Base-by-base conservation (phyloP, 1,284 basidiomycete species). In the Papiliotrema fonsecae region DNA sequence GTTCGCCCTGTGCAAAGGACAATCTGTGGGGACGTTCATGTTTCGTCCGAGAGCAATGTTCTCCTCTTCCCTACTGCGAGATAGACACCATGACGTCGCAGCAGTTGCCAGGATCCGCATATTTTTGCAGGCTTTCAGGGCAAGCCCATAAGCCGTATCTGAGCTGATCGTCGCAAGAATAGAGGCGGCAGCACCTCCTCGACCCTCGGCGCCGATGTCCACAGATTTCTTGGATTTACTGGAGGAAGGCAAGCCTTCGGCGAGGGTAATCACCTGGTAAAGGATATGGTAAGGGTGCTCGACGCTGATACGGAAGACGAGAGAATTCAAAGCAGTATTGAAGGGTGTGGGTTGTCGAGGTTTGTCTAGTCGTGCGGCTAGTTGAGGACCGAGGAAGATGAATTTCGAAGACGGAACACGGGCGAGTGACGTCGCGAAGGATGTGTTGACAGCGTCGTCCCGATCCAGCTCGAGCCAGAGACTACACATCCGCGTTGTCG, bases 261-360 rank as follows among this genome's bases (percentile, higher is more conserved):
- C 69, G 2, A 78, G 69, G 0, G 87, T 87, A 65, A 86, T 89
- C 13, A 98, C 81, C 58, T 94, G 89, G 70, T 93, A 96, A 6
- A 97, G 74, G 56, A 83, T 86, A 65, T 98, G 96, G 74, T 90
- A 97, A 0, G 94, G 93, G 67, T 98, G 96, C 47, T 97, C 89
- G 43, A 74, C 72, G 60, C 86, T 87, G 79, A 98, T 86, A 10
- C 86, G 81, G 1, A 81, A 51, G 18, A 97, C 77, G 18, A 96
- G 74, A 1, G 60, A 69, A 49, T 83, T 82, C 7, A 97, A 76
- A 48, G 78, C 81, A 13, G 73, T 62, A 62, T 92, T 88, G 57
- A 84, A 83, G 4, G 61, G 53, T 1, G 76, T 63, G 7, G 72
- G 27, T 6, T 62, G 62, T 18, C 69, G 55, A 54, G 71, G 80